Evolutionary conservation across 257 asterid genomes (phyloP), one percentile per base, ranked within the genome.

Genomic region (Primulina huaijiensis): DNA sequence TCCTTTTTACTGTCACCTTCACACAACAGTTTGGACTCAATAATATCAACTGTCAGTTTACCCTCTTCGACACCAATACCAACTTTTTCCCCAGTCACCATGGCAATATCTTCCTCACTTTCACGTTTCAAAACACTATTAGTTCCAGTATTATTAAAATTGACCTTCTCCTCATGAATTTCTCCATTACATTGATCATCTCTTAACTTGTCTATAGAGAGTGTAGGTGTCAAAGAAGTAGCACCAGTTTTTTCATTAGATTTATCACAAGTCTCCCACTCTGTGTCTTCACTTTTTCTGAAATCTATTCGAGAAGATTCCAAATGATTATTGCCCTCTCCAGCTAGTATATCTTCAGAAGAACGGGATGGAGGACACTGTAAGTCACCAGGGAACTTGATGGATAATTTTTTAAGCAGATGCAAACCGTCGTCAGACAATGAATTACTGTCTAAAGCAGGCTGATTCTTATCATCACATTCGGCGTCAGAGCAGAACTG

Each of bases 381-480:
- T 69, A 70, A 65, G 43, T 77, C 89, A 20, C 70, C 73, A 64
- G 79, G 57, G 16, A 68, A 72, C 56, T 62, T 78, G 7, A 60
- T 40, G 1, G 83, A 65, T 17, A 72, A 71, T 34, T 74, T 75
- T 70, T 72, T 71, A 40, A 77, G 56, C 75, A 58, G 68, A 73
- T 59, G 74, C 14, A 67, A 20, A 43, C 71, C 81, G 61, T 82
- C 83, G 58, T 62, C 76, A 3, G 83, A 34, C 77, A 76, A 64
- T 52, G 81, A 73, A 72, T 74, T 33, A 62, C 79, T 59, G 10
- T 77, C 78, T 65, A 72, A 16, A 77, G 52, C 73, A 70, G 72
- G 60, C 56, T 72, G 76, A 57, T 83, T 79, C 78, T 75, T 83
- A 38, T 57, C 74, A 76, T 75, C 76, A 69, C 67, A 71, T 63